These are phyloP conservation scores for Penicillium argentinense DNA, from an alignment of 495 filamentous ascomycete genomes.

Conservation along the genomic window DNA sequence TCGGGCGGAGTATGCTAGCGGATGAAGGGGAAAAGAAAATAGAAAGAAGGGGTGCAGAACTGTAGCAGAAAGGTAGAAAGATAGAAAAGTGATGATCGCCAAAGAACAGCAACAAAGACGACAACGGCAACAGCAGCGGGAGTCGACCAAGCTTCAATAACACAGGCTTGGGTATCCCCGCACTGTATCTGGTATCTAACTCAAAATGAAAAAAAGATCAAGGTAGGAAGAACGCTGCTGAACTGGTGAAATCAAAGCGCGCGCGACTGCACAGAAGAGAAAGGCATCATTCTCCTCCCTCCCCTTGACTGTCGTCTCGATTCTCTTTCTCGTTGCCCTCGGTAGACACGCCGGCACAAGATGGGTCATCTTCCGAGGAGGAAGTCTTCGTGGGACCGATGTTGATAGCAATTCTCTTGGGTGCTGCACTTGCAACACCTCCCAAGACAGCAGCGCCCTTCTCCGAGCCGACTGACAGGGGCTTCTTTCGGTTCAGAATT, in stretches of 20 bases:
- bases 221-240: slow-evolving; percentile 13
- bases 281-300: slow-evolving; percentile 26
- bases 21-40: too few species aligned
- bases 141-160: slow-evolving; percentile 5
- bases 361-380: slow-evolving; percentile 11
- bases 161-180: slow-evolving; percentile 11
- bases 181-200: slow-evolving; percentile 45
- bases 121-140: slow-evolving; percentile 5
- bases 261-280: slow-evolving; percentile 13
- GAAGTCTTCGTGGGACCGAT: slow-evolving; percentile 29
- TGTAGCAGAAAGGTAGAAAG: background rate
- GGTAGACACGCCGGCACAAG: slow-evolving; percentile 9
- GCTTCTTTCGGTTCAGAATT: slow-evolving; percentile 42
- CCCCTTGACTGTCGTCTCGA: slow-evolving; percentile 27
- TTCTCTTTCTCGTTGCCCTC: slow-evolving; percentile 42
- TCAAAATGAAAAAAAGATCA: slow-evolving; percentile 25
- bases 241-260: slow-evolving; percentile 11
- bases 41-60: background rate
- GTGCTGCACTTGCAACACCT: slow-evolving; percentile 29
- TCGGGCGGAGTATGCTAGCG: too few species aligned
- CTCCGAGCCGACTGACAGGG: slow-evolving; percentile 35
- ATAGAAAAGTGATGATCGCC: slow-evolving; percentile 13
- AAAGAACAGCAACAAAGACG: slow-evolving; percentile 10
- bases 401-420: slow-evolving; percentile 54
- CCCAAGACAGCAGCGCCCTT: slow-evolving; percentile 21